Base-by-base conservation (phyloP, 345 rosid genomes). In the Isatis tinctoria region DNA sequence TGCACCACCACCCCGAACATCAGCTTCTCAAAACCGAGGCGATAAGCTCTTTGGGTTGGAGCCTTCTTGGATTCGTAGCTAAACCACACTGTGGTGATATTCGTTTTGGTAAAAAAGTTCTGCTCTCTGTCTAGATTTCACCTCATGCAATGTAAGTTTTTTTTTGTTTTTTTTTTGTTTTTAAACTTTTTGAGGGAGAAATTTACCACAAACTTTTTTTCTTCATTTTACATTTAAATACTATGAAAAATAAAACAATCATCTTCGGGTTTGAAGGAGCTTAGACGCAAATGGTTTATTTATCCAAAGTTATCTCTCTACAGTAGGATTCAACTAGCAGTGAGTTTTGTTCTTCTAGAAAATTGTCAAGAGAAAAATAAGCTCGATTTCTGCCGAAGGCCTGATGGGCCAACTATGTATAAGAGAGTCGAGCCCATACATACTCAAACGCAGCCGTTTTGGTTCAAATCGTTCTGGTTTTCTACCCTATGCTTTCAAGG, bases 1-100 rank as follows among this genome's bases (percentile, higher is more conserved):
- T 61, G 99, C 96, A 59, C 94, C 92, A 57, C 92, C 97, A 9
- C 85, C 90, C 2, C 85, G 88, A 61, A 65, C 89, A 26, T 10
- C 82, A 7, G 81, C 84, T 62, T 67, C 85, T 63, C 86, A 79
- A 18, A n/a, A 84, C 65, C 79, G 85, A 76, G 86, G 82, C 4
- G 90, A 88, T 76, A 90, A 82, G 82, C 73, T 77, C 69, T 77
- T 85, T 62, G 80, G 89, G 63, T 65, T 89, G 83, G 98, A 87
- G 69, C 91, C 97, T 53, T 54, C 87, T 79, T 92, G 94, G 91
- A 79, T 82, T 75, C 91, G 80, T 41, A 70, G 60, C 56, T 74
- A 67, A 74, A 59, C 37, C 67, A 47, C 60, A 14, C 44, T 67
- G 30, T 61, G 67, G 60, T 74, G 59, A 57, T 27, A 48, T 26